phyloP scores from a whole-genome alignment of 768 basidiomycete genomes.

The Trametes maxima region DNA sequence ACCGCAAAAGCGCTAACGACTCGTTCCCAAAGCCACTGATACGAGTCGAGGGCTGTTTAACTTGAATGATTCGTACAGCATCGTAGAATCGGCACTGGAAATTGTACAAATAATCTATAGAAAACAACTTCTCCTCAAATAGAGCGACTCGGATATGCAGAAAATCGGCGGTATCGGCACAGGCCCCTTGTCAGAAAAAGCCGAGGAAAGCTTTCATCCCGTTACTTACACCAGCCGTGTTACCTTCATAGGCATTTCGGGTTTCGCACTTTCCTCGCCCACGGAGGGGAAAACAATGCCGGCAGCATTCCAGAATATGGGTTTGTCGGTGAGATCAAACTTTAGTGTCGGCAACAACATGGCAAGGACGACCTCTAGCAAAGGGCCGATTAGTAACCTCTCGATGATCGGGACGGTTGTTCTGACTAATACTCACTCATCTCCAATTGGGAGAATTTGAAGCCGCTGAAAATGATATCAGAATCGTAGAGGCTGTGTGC shows the following conservation, averaged over 20 bases:
- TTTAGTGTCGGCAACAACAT: not conserved
- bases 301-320: not conserved
- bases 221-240: too few relatives aligned
- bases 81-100: too few relatives aligned
- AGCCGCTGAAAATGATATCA: constrained; percentile 31
- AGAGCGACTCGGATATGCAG: too few relatives aligned
- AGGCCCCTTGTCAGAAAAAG: too few relatives aligned
- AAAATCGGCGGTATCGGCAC: too few relatives aligned
- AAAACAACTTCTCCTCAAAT: too few relatives aligned
- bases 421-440: constrained; percentile 39
- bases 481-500: not conserved
- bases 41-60: too few relatives aligned
- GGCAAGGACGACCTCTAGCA: not conserved
- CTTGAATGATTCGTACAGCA: too few relatives aligned
- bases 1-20: too few relatives aligned
- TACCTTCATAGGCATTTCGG: not conserved
- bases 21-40: too few relatives aligned
- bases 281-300: not conserved
- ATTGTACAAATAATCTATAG: too few relatives aligned
- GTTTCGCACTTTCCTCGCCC: not conserved
- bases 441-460: constrained; percentile 28
- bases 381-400: not conserved
- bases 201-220: too few relatives aligned
- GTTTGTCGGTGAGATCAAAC: not conserved
- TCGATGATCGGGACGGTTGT: not conserved